These are phyloP conservation scores for Raffaelea ambrosiae DNA, from an alignment of 2,329 filamentous ascomycete species.

Conservation along the genomic window DNA sequence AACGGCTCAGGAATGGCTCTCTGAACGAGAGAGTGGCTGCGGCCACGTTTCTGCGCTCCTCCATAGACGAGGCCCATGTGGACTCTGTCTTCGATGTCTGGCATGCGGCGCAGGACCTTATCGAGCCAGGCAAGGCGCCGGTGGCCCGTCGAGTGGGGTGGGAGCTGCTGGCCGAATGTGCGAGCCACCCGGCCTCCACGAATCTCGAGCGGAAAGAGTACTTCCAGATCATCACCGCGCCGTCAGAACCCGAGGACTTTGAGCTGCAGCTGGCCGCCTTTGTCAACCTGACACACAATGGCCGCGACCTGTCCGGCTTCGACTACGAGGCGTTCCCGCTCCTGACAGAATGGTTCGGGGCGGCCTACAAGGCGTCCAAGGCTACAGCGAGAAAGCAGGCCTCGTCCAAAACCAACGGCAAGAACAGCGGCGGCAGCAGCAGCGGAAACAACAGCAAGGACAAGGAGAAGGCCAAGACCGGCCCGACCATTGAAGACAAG, in stretches of 20 bases:
- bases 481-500: slow-evolving; percentile 44
- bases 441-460: slow-evolving; percentile 24
- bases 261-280: slow-evolving; percentile 57
- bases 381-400: slow-evolving; percentile 29
- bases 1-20: slow-evolving; percentile 43
- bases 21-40: slow-evolving; percentile 47
- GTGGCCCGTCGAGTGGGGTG: slow-evolving; percentile 52
- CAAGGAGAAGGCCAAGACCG: slow-evolving; percentile 27
- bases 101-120: slow-evolving; percentile 57
- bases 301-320: slow-evolving; percentile 56
- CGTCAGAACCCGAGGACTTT: slow-evolving; percentile 53
- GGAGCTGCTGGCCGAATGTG: slow-evolving; percentile 57
- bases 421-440: slow-evolving; percentile 21
- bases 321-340: slow-evolving; percentile 59
- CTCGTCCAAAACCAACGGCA: slow-evolving; percentile 13
- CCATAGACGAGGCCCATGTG: slow-evolving; percentile 50
- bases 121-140: slow-evolving; percentile 45
- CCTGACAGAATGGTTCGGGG: slow-evolving; percentile 51
- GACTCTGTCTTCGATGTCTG: slow-evolving; percentile 55
- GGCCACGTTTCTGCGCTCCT: slow-evolving; percentile 46
- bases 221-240: slow-evolving; percentile 52
- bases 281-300: slow-evolving; percentile 51
- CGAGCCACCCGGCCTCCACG: slow-evolving; percentile 53
- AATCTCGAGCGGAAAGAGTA: slow-evolving; percentile 59
- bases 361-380: slow-evolving; percentile 38